Base-by-base conservation (phyloP, 1,284 basidiomycete genomes). In the Heterobasidion irregulare region DNA sequence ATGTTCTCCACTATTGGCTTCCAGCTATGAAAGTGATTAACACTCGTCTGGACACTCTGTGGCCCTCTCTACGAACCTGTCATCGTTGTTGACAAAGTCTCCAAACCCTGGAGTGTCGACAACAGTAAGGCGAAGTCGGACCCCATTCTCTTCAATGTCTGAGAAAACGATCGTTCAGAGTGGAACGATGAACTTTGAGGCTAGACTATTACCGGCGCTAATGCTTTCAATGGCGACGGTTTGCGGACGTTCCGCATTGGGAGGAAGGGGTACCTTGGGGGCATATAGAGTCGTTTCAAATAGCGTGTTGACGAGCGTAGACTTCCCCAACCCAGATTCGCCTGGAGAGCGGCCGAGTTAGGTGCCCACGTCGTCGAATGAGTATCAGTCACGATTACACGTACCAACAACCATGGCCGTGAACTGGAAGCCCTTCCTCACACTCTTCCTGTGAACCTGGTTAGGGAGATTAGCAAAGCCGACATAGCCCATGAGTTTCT, bases 121-220 rank as follows among this genome's bases (percentile, higher is more conserved):
- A 60, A 98, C 95, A n/a, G 93, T 98, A 58, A 98, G 75, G 67
- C 92, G 92, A 54, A 98, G 83, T 62, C 93, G 83, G 55, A 98
- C 94, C 57, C 94, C 94, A 61, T 91, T 95, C 77, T 98, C 94
- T 76, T 98, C 95, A 65, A 98, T 98, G 70, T 98, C 94, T 96
- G 71, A 57, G 68, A 62, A 65, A 67, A 64, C 18, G 18, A n/a
- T 12, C 46, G 16, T 47, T 16, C 8, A 47, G 18, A 19, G 15
- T 19, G 15, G 10, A 64, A 56, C n/a, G 61, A 62, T 54, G 64
- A 59, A 68, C 60, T 61, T 55, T 59, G 57, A 54, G 49, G 60
- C 60, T 61, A 58, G 62, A 62, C 64, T 64, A 54, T 54, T 67
- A 95, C 94, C 94, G 60, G 95, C 94, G 64, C 89, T 92, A 68